Evolutionary conservation across 2,329 filamentous ascomycete species (phyloP).

Genomic region (Aureobasidium lini): DNA sequence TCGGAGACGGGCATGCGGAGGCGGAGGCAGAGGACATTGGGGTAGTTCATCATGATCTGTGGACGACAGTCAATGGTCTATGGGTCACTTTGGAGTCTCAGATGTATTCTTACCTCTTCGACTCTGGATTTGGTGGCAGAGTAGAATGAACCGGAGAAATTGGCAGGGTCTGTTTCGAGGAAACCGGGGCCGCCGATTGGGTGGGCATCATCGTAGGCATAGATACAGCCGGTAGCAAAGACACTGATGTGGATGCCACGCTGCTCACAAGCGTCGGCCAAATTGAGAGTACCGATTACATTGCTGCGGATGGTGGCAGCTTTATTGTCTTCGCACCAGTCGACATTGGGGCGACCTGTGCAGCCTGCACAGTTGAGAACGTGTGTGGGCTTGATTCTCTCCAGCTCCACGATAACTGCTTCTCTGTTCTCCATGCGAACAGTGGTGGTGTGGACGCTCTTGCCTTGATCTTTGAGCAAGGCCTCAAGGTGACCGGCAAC

Average conservation of each 20-base stretch:
- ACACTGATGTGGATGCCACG: conserved; percentile 56
- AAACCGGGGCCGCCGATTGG: conserved; percentile 54
- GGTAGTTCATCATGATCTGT: conserved; percentile 55
- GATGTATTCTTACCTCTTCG: conserved; percentile 46
- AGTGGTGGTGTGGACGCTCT: conserved; percentile 54
- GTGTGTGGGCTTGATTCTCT: conserved; percentile 55
- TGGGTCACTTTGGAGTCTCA: too few relatives aligned
- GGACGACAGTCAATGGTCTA: background rate
- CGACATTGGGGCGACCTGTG: conserved; percentile 61
- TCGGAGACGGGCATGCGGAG: conserved; percentile 64
- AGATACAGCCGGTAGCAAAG: conserved; percentile 60
- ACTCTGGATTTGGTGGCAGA: conserved; percentile 59
- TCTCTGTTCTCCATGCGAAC: conserved; percentile 59
- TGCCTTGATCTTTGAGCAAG: conserved; percentile 52
- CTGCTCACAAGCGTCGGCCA: conserved; percentile 54
- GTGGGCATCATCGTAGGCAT: conserved; percentile 55
- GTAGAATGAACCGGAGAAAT: conserved; percentile 62
- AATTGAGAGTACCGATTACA: conserved; percentile 56
- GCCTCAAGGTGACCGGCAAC: conserved; percentile 54
- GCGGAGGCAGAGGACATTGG: conserved; percentile 55
- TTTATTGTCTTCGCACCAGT: conserved; percentile 65
- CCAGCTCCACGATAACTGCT: conserved; percentile 49
- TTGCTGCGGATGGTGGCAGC: conserved; percentile 61
- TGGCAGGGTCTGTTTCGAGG: conserved; percentile 54
- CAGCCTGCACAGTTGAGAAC: conserved; percentile 60